phyloP scores from a whole-genome alignment of 257 asterid species.

The Petunia secreta region DNA sequence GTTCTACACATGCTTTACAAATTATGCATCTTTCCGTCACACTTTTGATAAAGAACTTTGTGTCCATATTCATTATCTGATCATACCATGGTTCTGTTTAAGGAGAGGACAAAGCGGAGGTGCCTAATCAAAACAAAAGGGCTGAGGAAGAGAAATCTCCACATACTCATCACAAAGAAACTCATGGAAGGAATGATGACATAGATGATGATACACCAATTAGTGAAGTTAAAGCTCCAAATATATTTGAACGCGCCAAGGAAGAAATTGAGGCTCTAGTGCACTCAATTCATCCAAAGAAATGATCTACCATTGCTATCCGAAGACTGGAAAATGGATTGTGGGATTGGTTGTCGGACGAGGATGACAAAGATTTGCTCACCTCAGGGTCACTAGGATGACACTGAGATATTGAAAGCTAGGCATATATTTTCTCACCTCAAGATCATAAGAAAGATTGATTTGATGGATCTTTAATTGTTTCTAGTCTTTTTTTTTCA shows the following conservation, averaged over 20 bases:
- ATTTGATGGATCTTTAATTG: not conserved
- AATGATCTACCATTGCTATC: slow-evolving; percentile 1
- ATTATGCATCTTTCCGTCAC: not conserved
- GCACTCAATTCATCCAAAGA: slow-evolving; percentile 58
- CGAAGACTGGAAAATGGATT: slow-evolving; percentile 42
- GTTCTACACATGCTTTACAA: not conserved
- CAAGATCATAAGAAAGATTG: not conserved
- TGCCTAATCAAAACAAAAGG: slow-evolving; percentile 33
- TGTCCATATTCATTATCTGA: not conserved
- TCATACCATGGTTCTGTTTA: slow-evolving; percentile 18
- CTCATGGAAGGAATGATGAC: slow-evolving; percentile 72
- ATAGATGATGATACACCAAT: slow-evolving; percentile 60
- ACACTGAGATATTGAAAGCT: too few species aligned
- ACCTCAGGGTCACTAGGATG: not conserved
- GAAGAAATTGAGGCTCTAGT: slow-evolving; percentile 82
- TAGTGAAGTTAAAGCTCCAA: slow-evolving; percentile 67
- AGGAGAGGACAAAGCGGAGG: slow-evolving; percentile 42
- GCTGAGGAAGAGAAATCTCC: slow-evolving; percentile 47
- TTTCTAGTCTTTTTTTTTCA: not conserved
- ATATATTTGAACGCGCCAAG: slow-evolving; percentile 78
- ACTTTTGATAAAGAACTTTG: not conserved
- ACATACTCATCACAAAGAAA: slow-evolving; percentile 60
- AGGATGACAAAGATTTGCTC: slow-evolving; percentile 36
- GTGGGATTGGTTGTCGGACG: slow-evolving; percentile 33
- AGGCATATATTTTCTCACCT: not conserved